Percentiles rank a stretch among this genome's conserved stretches.
Conservation (phyloP, 352 stramenopile genomes). For the Halophytophthora polymorphica region DNA sequence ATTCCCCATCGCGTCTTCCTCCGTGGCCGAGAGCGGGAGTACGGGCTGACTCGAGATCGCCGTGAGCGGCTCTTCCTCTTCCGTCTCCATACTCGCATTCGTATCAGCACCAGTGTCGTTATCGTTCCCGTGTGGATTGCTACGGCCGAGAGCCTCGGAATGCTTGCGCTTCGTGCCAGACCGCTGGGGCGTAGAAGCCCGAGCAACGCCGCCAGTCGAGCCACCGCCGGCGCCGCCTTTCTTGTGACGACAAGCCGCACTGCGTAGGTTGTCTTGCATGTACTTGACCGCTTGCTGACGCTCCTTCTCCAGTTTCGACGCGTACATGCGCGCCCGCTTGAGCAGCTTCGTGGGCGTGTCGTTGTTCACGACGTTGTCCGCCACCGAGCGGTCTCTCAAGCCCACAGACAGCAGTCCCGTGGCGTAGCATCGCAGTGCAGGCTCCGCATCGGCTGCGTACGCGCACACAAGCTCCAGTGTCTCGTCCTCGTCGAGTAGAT, state of each 20-base stretch:
- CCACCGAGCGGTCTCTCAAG: constrained; percentile 74
- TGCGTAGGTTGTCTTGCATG: constrained; percentile 65
- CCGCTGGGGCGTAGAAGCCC: constrained; percentile 21
- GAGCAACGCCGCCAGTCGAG: constrained; percentile 2
- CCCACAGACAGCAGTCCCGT: constrained; percentile 74
- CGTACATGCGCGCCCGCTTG: constrained; percentile 68
- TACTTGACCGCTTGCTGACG: constrained; percentile 68
- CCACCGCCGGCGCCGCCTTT: constrained; percentile 19
- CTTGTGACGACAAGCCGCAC: constrained; percentile 30
- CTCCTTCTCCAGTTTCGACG: constrained; percentile 73
- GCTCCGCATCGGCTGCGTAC: constrained; percentile 54
- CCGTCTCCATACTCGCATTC: constrained; percentile 12
- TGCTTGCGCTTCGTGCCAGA: constrained; percentile 44
- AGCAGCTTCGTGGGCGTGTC: constrained; percentile 72
- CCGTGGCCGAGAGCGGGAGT: constrained; percentile 13
- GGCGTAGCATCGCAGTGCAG: constrained; percentile 67
- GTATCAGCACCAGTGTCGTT: constrained; percentile 17
- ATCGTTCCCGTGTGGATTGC: constrained; percentile 14
- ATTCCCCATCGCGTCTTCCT: constrained; percentile 24
- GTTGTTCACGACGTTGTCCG: constrained; percentile 81
- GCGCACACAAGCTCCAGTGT: constrained; percentile 70
- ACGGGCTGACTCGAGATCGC: constrained; percentile 16
- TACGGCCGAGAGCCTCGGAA: constrained; percentile 27
- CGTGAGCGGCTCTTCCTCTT: constrained; percentile 19
- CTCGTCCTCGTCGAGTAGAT: constrained; percentile 64